A percentile compares a stretch with the other conserved stretches of the same genome.
phyloP scores from a whole-genome alignment of 2,329 filamentous ascomycete genomes.

The Biscogniauxia marginata region DNA sequence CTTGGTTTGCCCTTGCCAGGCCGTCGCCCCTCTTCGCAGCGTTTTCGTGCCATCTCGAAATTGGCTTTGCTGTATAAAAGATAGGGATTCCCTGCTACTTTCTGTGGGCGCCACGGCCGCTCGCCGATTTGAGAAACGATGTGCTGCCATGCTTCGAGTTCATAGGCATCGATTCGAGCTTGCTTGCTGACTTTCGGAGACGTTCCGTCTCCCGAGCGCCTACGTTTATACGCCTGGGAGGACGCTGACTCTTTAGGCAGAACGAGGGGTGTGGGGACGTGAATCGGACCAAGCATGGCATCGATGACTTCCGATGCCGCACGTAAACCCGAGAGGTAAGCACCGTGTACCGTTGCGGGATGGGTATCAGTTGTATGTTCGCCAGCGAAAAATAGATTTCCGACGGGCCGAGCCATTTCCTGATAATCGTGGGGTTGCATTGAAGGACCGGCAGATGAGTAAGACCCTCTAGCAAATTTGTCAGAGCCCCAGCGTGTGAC shows the following conservation, averaged over 20 bases:
- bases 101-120: constrained; percentile 68
- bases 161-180: constrained; percentile 56
- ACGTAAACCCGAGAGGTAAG: constrained; percentile 88
- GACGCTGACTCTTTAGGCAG: constrained; percentile 53
- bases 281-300: constrained; percentile 75
- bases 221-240: constrained; percentile 51
- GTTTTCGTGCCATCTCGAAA: constrained; percentile 60
- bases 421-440: constrained; percentile 90
- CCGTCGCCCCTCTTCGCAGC: constrained; percentile 65
- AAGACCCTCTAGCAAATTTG: constrained; percentile 87
- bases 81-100: constrained; percentile 80
- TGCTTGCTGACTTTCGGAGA: constrained; percentile 48
- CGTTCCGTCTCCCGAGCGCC: constrained; percentile 34
- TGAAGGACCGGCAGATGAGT: constrained; percentile 85
- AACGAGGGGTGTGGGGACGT: constrained; percentile 73
- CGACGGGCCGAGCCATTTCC: constrained; percentile 78
- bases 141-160: constrained; percentile 51
- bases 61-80: constrained; percentile 81
- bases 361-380: constrained; percentile 96
- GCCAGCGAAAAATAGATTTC: constrained; percentile 90
- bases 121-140: constrained; percentile 65
- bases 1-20: constrained; percentile 63
- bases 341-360: constrained; percentile 94
- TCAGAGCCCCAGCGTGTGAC: constrained; percentile 93
- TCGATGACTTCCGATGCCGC: constrained; percentile 85